A percentile compares a stretch with the other conserved stretches of the same genome.
These are phyloP conservation scores for Chlorella vulgaris DNA, from an alignment of 139 green algal species.

Conservation along the genomic window DNA sequence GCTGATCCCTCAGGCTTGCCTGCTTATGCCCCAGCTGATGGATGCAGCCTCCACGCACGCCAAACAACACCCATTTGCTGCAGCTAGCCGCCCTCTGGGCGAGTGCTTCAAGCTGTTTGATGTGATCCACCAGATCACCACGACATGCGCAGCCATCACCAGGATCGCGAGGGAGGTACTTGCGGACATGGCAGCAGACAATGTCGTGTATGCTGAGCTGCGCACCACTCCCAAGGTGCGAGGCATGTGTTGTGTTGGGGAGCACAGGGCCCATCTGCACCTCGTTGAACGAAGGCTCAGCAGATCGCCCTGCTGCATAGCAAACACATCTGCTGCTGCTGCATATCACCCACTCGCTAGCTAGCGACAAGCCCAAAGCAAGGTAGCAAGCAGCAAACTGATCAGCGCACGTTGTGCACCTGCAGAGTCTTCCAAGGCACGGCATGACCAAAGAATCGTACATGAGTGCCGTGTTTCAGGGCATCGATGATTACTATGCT, in stretches of 20 bases:
- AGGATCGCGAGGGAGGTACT: slow-evolving; percentile 72
- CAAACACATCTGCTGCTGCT: too few relatives aligned
- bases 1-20: neutral
- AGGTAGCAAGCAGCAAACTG: neutral
- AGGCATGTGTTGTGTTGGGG: too few relatives aligned
- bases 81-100: slow-evolving; percentile 43
- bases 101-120: slow-evolving; percentile 86
- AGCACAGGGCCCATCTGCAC: neutral
- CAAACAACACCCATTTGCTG: too few relatives aligned
- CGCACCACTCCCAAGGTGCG: slow-evolving; percentile 85
- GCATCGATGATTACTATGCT: slow-evolving; percentile 40
- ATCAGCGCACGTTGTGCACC: neutral
- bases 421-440: slow-evolving; percentile 59
- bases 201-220: slow-evolving; percentile 80
- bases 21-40: neutral
- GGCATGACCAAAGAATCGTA: slow-evolving; percentile 84
- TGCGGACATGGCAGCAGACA: slow-evolving; percentile 66
- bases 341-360: too few relatives aligned
- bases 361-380: too few relatives aligned
- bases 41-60: too few relatives aligned
- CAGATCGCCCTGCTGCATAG: too few relatives aligned
- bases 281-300: neutral
- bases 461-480: slow-evolving; percentile 70
- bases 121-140: slow-evolving; percentile 77
- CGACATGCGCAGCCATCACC: slow-evolving; percentile 59